Base-by-base conservation (phyloP, 2,329 filamentous ascomycete species). In the Aspergillus transmontanensis region DNA sequence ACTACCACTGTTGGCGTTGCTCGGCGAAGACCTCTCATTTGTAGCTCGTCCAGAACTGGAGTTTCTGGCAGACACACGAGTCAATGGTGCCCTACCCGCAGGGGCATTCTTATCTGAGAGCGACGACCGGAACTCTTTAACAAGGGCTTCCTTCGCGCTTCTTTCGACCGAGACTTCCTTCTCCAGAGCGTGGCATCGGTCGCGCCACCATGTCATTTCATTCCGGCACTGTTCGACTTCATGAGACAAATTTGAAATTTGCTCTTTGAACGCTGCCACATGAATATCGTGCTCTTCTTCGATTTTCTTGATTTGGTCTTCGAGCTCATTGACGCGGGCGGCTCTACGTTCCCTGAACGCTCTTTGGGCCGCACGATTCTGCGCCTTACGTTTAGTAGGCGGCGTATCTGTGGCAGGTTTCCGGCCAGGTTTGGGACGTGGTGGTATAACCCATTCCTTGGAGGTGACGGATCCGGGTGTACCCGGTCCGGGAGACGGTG, bases 401-500 rank as follows among this genome's bases (percentile, higher is more conserved):
- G 94, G 93, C 58, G 94, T 96, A 75, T 97, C 94, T 41, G 92
- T 96, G 54, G 93, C 92, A 3, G 94, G 94, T 84, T 98, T 98
- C 70, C 94, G 89, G 56, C 94, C 94, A 26, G 95, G 94, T 83
- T 94, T 94, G 54, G 92, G 92, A 64, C 92, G 86, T 32, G 92
- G 92, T 28, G 92, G 92, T 51, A 95, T 89, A 28, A 94, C 85
- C 92, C 92, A 95, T 87, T 94, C 90, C 77, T 89, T 94, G 71
- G 87, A 91, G 41, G 91, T 94, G 76, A 94, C 87, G 58, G 84
- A 82, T 59, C 79, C 73, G 64, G 79, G 76, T 10, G 79, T 77
- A 43, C 76, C 68, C 43, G 77, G 75, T 39, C 74, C 73, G 21
- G 80, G 75, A 14, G 75, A 78, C 34, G 78, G 73, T 69, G 79